Conservation (phyloP, 768 basidiomycete genomes). For the Fomitopsis serialis region DNA sequence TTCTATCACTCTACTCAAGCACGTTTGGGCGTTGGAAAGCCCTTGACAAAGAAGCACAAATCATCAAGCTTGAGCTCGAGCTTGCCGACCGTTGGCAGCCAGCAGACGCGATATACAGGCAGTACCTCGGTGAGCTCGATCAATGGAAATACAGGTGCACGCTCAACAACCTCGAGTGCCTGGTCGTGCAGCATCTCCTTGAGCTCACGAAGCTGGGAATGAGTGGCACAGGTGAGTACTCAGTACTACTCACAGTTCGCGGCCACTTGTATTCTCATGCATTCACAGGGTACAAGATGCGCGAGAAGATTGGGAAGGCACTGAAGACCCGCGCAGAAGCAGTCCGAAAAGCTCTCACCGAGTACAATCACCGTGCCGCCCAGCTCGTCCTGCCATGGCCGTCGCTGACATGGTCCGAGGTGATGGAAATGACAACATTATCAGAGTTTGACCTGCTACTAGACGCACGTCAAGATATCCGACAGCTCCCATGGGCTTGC, state of each 20-base stretch:
- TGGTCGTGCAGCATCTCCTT: slow-evolving; percentile 26
- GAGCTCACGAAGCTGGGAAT: slow-evolving; percentile 25
- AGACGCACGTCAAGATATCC: slow-evolving; percentile 26
- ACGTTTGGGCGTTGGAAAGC: neutral
- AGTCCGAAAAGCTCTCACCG: slow-evolving; percentile 25
- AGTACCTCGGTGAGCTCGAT: no score
- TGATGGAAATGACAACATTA: slow-evolving; percentile 11
- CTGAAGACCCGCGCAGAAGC: slow-evolving; percentile 25
- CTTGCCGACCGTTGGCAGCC: slow-evolving; percentile 14
- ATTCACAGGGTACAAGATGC: slow-evolving; percentile 28
- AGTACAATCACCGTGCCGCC: slow-evolving; percentile 27
- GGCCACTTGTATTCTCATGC: no score
- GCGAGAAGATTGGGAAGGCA: slow-evolving; percentile 29
- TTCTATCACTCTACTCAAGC: neutral
- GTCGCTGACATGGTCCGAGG: slow-evolving; percentile 3
- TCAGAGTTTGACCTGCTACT: slow-evolving; percentile 29
- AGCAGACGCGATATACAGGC: neutral
- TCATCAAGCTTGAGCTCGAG: slow-evolving; percentile 8
- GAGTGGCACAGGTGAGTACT: slow-evolving; percentile 17
- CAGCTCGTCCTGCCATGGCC: slow-evolving; percentile 11
- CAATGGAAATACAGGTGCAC: slow-evolving; percentile 15
- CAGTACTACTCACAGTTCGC: neutral
- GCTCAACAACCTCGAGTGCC: slow-evolving; percentile 23
- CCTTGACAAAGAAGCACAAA: neutral
- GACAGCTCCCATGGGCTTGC: slow-evolving; percentile 23